Conservation (phyloP, 805 yeast species). For the Naumovozyma baii region DNA sequence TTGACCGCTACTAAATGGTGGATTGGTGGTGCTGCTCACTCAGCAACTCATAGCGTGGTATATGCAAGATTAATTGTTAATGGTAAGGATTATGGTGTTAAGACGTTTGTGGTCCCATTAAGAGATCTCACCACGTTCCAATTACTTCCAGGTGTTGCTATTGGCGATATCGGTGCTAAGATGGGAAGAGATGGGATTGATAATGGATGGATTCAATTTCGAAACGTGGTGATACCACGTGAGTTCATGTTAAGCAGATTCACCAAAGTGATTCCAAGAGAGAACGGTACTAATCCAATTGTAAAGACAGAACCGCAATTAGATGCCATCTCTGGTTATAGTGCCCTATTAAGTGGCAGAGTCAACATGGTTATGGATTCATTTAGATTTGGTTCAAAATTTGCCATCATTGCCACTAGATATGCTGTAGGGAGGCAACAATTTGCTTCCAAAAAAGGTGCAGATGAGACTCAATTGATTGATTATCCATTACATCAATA, state of each 20-base stretch:
- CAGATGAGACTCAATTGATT: conserved; percentile 51
- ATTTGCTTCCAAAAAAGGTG: conserved; percentile 38
- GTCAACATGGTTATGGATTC: conserved; percentile 85
- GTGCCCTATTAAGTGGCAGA: conserved; percentile 80
- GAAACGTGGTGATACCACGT: conserved; percentile 74
- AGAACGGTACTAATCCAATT: conserved; percentile 46
- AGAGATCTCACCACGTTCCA: conserved; percentile 61
- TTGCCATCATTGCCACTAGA: conserved; percentile 74
- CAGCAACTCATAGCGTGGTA: conserved; percentile 79
- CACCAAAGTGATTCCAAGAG: conserved; percentile 59
- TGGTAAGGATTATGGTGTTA: conserved; percentile 85
- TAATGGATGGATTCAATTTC: conserved; percentile 93
- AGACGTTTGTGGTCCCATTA: conserved; percentile 83
- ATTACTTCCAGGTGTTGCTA: conserved; percentile 65
- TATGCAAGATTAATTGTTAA: conserved; percentile 76
- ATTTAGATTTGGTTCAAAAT: conserved; percentile 68
- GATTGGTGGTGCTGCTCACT: conserved; percentile 97
- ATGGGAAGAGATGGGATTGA: conserved; percentile 96
- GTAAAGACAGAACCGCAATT: conserved; percentile 50
- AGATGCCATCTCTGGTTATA: conserved; percentile 74
- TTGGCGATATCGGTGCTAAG: conserved; percentile 90
- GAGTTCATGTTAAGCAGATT: conserved; percentile 75
- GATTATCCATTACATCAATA: conserved; percentile 87
- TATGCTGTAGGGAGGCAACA: conserved; percentile 88
- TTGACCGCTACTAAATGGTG: conserved; percentile 95